Conservation (phyloP, 305 asterid genomes). For the Fraxinus sp. region DNA sequence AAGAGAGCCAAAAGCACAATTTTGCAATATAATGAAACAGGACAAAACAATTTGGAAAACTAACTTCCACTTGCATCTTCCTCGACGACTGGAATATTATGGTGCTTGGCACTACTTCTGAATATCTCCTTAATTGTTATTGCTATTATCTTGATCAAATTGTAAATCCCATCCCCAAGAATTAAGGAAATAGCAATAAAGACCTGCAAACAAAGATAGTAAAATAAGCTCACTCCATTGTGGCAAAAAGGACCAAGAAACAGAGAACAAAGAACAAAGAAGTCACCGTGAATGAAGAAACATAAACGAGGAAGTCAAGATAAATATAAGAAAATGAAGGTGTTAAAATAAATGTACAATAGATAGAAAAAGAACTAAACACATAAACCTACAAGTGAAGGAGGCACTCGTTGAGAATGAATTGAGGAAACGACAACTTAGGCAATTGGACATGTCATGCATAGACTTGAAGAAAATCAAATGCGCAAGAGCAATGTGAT, state of each 20-base stretch:
- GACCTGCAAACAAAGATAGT: constrained; percentile 49
- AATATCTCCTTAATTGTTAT: constrained; percentile 66
- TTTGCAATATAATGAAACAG: not conserved
- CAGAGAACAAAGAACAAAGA: not conserved
- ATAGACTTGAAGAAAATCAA: not conserved
- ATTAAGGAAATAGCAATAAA: constrained; percentile 85
- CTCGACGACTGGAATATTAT: constrained; percentile 51
- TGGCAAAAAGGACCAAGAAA: not conserved
- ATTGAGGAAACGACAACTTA: not conserved
- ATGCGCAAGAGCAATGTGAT: not conserved
- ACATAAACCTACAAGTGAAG: not conserved
- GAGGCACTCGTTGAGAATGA: not conserved
- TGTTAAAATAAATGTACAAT: not conserved
- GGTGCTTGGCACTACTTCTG: constrained; percentile 32
- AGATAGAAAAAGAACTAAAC: not conserved
- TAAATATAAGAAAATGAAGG: not conserved
- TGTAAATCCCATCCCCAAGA: constrained; percentile 93
- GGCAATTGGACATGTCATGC: not conserved
- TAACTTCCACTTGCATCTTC: constrained; percentile 54
- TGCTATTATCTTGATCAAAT: constrained; percentile 70
- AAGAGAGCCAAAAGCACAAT: not conserved
- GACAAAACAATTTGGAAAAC: constrained; percentile 17
- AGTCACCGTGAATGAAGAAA: not conserved
- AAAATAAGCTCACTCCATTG: not conserved
- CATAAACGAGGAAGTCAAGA: not conserved